Percentiles rank a stretch among this genome's conserved stretches.
phyloP scores from a whole-genome alignment of 1,139 yeast species.

The Hyphopichia pseudoburtonii region DNA sequence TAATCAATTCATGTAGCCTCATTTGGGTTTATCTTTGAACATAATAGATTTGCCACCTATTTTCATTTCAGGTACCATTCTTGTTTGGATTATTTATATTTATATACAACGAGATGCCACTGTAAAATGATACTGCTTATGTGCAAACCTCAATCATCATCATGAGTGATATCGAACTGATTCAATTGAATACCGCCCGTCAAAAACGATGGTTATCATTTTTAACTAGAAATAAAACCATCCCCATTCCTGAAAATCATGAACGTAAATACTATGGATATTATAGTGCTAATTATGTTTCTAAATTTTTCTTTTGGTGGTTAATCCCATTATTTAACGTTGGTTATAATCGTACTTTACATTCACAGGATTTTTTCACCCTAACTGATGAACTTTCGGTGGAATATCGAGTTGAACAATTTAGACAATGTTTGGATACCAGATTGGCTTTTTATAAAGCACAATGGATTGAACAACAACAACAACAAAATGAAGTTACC shows the following conservation, averaged over 20 bases:
- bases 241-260: constrained; percentile 27
- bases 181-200: no score
- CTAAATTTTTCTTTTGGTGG: constrained; percentile 43
- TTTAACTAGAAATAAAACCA: constrained; percentile 17
- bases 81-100: no score
- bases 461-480: constrained; percentile 6
- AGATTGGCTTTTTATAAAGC: constrained; percentile 14
- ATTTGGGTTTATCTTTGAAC: no score
- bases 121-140: no score
- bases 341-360: constrained; percentile 48
- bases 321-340: constrained; percentile 35
- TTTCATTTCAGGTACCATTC: no score
- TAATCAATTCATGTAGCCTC: no score
- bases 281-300: constrained; percentile 22
- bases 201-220: constrained; percentile 3
- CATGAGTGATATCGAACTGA: no score
- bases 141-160: no score
- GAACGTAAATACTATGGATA: constrained; percentile 35
- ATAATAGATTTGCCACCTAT: no score
- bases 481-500: background rate
- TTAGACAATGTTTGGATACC: constrained; percentile 10
- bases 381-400: constrained; percentile 28
- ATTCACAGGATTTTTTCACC: constrained; percentile 36
- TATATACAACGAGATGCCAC: no score
- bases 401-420: background rate